Evolutionary conservation across 352 stramenopile genomes (phyloP).

Genomic region (Thraustochytrium striatum): DNA sequence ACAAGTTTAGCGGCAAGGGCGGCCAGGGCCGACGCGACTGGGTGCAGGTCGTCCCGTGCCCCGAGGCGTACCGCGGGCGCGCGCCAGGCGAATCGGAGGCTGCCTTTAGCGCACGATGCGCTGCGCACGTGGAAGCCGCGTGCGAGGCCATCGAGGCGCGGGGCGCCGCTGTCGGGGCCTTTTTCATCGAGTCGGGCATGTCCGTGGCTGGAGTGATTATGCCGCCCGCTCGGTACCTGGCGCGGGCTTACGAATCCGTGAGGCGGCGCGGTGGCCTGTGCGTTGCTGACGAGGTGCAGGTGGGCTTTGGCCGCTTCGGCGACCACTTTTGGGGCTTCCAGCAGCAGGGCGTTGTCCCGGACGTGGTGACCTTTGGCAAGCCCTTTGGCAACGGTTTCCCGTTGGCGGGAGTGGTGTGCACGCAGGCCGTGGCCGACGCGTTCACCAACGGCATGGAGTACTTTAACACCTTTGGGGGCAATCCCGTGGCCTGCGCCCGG

Average conservation of each 20-base stretch:
- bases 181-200: slow-evolving; percentile 72
- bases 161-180: slow-evolving; percentile 55
- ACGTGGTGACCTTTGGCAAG: slow-evolving; percentile 77
- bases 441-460: slow-evolving; percentile 72
- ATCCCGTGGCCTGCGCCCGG: slow-evolving; percentile 64
- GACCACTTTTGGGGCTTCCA: slow-evolving; percentile 61
- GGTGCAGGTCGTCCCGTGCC: slow-evolving; percentile 59
- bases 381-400: slow-evolving; percentile 76
- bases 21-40: not conserved
- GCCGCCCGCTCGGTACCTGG: slow-evolving; percentile 63
- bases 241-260: slow-evolving; percentile 58
- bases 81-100: slow-evolving; percentile 52
- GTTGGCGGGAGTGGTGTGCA: slow-evolving; percentile 66
- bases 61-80: slow-evolving; percentile 61
- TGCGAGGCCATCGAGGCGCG: slow-evolving; percentile 47
- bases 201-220: slow-evolving; percentile 69
- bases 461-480: slow-evolving; percentile 76
- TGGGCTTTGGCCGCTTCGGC: slow-evolving; percentile 69
- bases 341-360: slow-evolving; percentile 60
- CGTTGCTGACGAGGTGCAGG: slow-evolving; percentile 77
- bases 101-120: slow-evolving; percentile 56
- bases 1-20: slow-evolving; percentile 62
- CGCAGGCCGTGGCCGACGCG: slow-evolving; percentile 57
- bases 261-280: slow-evolving; percentile 64
- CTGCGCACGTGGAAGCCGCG: slow-evolving; percentile 60